Evolutionary conservation across 495 filamentous ascomycete genomes (phyloP), one percentile per base, ranked within the genome.

Genomic region (Glarea lozoyensis): DNA sequence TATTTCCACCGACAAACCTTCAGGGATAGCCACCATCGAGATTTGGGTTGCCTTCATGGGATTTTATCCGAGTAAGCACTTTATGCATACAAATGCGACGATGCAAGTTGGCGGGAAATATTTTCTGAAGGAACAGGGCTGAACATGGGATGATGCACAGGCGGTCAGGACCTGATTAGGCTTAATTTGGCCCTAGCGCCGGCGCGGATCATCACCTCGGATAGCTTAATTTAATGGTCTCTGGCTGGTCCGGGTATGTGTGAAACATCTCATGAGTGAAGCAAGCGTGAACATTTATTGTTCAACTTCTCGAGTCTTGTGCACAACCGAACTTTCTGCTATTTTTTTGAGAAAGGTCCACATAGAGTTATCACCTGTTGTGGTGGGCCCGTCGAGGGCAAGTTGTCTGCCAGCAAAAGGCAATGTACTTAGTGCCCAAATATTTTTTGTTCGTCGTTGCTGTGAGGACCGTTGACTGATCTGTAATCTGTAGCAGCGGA

Each of bases 331-430:
- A 31, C 37, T 40, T 27, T 37, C 44, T 18, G 18, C 31, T 39
- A 5, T 21, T 15, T 29, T 43, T 41, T 25, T 30, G 33, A 37
- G 30, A 21, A 17, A 3, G 11, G 38, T 24, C 16, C 23, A 40
- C n/a, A n/a, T n/a, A n/a, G n/a, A 40, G 9, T 24, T 41, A 33
- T 41, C 45, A 43, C 33, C 44, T 48, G 40, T 35, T 36, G 44
- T 50, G 52, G 52, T 55, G 52, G 52, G 52, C 52, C 52, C 52
- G 45, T 43, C 18, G 25, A 51, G 52, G 52, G 52, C 41, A 49
- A 40, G 44, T 49, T 51, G 52, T 46, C 42, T 35, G 31, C 48
- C 30, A n/a, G 16, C n/a, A 40, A 24, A 22, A 55, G 52, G 52
- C 52, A 39, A 48, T 39, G 52, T 55, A 51, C 38, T 22, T 23